A percentile compares a stretch with the other conserved stretches of the same genome.
Conservation (phyloP, 2,329 filamentous ascomycete species). For the Claviceps fusiformis region DNA sequence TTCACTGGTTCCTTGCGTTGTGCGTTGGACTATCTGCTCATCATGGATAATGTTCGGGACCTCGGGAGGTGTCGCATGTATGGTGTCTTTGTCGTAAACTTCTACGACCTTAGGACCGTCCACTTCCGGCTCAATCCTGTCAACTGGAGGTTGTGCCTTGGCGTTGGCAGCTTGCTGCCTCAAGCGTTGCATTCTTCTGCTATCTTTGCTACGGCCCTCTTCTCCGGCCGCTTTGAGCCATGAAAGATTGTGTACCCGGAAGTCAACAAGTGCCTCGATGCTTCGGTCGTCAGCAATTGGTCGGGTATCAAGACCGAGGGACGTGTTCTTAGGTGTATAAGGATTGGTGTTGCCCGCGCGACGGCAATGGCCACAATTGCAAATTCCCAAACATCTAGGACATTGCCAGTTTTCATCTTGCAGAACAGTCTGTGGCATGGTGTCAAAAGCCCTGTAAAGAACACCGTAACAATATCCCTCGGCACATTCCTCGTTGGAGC, state of each 20-base stretch:
- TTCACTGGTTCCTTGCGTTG: background rate
- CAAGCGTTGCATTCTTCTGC: constrained; percentile 43
- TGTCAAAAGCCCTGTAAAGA: constrained; percentile 80
- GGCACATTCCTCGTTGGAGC: constrained; percentile 54
- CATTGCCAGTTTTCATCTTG: constrained; percentile 76
- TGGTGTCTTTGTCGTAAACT: background rate
- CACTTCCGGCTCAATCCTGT: constrained; percentile 13
- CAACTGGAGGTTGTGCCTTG: constrained; percentile 34
- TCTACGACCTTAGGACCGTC: constrained; percentile 9
- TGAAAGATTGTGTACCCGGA: constrained; percentile 71
- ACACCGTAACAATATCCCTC: constrained; percentile 86
- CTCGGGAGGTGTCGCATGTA: background rate
- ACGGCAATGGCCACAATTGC: constrained; percentile 73
- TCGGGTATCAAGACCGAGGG: constrained; percentile 82
- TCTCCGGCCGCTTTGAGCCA: constrained; percentile 58
- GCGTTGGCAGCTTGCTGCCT: constrained; percentile 42
- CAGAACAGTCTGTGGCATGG: constrained; percentile 72
- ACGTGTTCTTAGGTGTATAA: constrained; percentile 75
- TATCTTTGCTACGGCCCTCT: constrained; percentile 42
- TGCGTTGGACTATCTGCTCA: background rate
- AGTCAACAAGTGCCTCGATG: constrained; percentile 81
- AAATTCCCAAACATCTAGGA: constrained; percentile 72
- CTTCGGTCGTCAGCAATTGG: constrained; percentile 84
- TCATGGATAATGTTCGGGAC: background rate
- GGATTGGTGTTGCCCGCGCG: constrained; percentile 52